Base-by-base conservation (phyloP, 1,139 yeast genomes). In the Entelexis sorbosivorans region DNA sequence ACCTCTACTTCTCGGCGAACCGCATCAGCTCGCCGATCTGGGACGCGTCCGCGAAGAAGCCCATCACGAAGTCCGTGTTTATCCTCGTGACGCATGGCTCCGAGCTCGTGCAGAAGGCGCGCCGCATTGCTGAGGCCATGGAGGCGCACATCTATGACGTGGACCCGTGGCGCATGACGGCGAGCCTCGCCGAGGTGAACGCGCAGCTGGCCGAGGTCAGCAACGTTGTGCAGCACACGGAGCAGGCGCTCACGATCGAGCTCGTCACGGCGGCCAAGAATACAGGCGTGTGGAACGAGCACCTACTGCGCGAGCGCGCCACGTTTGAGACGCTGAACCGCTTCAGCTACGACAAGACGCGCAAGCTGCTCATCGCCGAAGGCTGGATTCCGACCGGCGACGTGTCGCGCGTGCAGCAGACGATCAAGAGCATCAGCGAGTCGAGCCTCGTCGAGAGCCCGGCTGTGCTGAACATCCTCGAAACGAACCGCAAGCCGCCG, bases 331-430 rank as follows among this genome's bases (percentile, higher is more conserved):
- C 84, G 0, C 73, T 91, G 64, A 89, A 91, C 69, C 73, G 79
- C 61, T 89, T 89, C 68, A 88, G 83, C 61, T 86, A 82, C 66
- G 96, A 89, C 65, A 78, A 80, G 51, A 79, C 88, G 39, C 77
- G 97, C 69, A 79, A 93, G 63, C 82, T 94, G 58, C 72, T 91
- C 50, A 88, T 91, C 52, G 97, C 96, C n/a, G 98, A 91, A 71
- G 98, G 97, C 39, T 91, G 98, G 98, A 76, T 87, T 43, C 94
- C 95, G 47, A 67, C 71, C 28, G 74, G 74, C 58, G 82, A 79
- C 52, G 63, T 81, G 40, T 65, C 70, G 10, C 54, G 64, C n/a
- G 69, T 78, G 42, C 76, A 76, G 62, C 63, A 65, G 45, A 69
- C 78, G 2, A 66, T 87, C 39, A 71, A 79, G 54, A 76, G 74